Conservation (phyloP, 345 rosid genomes). For the Citrus australasica region DNA sequence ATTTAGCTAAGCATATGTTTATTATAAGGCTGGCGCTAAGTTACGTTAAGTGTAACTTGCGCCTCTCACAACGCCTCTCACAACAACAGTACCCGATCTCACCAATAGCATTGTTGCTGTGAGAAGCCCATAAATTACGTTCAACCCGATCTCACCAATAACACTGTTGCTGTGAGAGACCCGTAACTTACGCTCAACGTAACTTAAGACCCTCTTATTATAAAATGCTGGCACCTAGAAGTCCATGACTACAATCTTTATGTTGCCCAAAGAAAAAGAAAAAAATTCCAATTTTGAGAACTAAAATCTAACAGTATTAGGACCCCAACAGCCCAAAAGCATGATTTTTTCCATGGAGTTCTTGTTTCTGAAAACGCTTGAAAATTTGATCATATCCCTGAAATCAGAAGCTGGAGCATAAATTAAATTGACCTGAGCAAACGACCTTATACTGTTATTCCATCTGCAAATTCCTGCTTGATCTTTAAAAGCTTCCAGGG, state of each 20-base stretch:
- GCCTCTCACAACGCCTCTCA: too few species aligned
- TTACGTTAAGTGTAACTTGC: too few species aligned
- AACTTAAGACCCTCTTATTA: too few species aligned
- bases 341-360: conserved; percentile 32
- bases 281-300: neutral
- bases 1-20: too few species aligned
- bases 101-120: too few species aligned
- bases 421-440: conserved; percentile 30
- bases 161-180: too few species aligned
- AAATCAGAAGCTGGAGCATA: conserved; percentile 7
- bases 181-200: too few species aligned
- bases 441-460: conserved; percentile 29
- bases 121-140: too few species aligned
- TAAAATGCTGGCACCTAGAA: too few species aligned
- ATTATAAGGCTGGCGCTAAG: too few species aligned
- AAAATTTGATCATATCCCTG: neutral
- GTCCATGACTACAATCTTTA: neutral
- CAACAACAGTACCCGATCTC: too few species aligned
- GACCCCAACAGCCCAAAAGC: conserved; percentile 46
- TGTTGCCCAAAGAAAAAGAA: neutral
- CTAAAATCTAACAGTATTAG: conserved; percentile 9
- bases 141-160: too few species aligned
- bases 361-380: conserved; percentile 5
- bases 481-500: conserved; percentile 44
- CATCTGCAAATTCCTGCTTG: conserved; percentile 41